Base-by-base conservation (phyloP, 176 grass and related monocot species). In the Cocos nucifera region DNA sequence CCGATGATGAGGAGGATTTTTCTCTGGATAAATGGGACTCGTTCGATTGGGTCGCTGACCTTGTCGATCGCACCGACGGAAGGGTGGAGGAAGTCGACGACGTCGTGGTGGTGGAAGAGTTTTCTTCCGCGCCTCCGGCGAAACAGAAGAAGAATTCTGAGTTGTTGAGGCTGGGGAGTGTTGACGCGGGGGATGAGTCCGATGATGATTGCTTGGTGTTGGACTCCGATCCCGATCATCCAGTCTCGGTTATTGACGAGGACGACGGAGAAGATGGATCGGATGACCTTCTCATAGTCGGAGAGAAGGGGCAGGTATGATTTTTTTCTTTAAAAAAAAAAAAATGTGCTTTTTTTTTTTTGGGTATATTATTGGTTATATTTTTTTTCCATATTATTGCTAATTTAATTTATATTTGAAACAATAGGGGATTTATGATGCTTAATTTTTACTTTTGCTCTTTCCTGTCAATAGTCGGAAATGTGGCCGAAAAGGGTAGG, bases 1-100 rank as follows among this genome's bases (percentile, higher is more conserved):
- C 94, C n/a, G 94, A 91, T 16, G 94, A 98, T n/a, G 94, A 98
- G 49, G 94, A 98, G 17, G 81, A 88, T 21, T 6, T 39, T 30
- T 25, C 50, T 18, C 9, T 55, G 12, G 58, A 14, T 2, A 57
- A 9, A 4, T 54, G 15, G 23, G 77, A 75, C 6, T 15, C 68
- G 17, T 17, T 76, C 20, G 56, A 16, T 7, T 89, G 74, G 89
- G 5, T 66, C 22, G 58, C 61, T 3, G 70, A 60, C 20, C 29
- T 85, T 54, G 57, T 82, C 3, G 26, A 58, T 63, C 29, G 24
- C 17, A 69, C 49, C 25, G 79, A 23, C 1, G 30, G 52, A 49
- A 21, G 22, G 19, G 23, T 1, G 51, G 84, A 85, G 18, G 84
- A 74, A 25, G 69, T 67, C 4, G 85, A 80, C 65, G 94, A 98